Conservation (phyloP, 1,284 basidiomycete genomes). For the Sporisorium exsertum region DNA sequence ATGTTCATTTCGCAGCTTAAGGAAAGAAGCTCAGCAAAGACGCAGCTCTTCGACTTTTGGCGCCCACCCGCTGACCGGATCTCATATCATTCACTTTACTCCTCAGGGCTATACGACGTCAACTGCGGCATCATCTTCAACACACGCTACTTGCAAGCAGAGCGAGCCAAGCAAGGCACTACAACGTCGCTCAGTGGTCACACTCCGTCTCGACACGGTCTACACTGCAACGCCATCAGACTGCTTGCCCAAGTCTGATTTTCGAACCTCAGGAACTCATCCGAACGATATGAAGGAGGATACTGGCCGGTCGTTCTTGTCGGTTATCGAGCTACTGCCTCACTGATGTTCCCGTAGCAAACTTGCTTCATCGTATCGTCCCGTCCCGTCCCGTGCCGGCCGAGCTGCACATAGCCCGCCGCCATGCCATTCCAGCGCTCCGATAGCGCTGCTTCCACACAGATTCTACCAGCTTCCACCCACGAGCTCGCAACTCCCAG, state of each 20-base stretch:
- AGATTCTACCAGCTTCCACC: slow-evolving; percentile 15
- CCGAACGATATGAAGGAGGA: slow-evolving; percentile 22
- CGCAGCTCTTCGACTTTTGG: not conserved
- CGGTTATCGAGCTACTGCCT: slow-evolving; percentile 5
- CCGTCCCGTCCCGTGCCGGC: not conserved
- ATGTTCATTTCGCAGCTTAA: not conserved
- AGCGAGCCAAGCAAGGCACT: not conserved
- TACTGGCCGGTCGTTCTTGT: not conserved
- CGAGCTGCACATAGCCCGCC: not conserved
- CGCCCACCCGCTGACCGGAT: not conserved
- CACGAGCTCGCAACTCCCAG: slow-evolving; percentile 5
- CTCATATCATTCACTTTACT: not conserved
- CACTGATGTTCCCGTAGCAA: slow-evolving; percentile 17
- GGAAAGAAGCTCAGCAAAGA: not conserved
- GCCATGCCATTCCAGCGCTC: slow-evolving; percentile 37
- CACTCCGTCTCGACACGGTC: not conserved
- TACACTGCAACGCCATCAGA: slow-evolving; percentile 2
- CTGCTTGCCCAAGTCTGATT: slow-evolving; percentile 1
- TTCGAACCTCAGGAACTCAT: not conserved
- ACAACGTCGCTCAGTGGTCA: not conserved
- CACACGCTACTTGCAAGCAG: not conserved
- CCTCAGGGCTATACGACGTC: not conserved
- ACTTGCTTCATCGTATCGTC: not conserved
- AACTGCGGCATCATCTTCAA: not conserved
- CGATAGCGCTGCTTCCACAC: slow-evolving; percentile 27